Conservation (phyloP, 78 protist genomes). For the Dictyostelium capitatum region DNA sequence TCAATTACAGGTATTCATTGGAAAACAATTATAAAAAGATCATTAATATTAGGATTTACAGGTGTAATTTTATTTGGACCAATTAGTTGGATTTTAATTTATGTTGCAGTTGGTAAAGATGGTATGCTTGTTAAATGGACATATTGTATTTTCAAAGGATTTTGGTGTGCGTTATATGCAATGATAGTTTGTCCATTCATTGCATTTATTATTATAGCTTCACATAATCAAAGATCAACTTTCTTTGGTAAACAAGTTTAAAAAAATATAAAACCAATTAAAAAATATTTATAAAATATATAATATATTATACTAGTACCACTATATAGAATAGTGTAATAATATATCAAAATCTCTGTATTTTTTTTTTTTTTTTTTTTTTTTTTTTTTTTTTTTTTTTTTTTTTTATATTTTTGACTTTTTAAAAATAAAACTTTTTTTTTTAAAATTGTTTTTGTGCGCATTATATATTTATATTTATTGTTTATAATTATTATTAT, state of each 20-base stretch:
- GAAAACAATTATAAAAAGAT: conserved; percentile 25
- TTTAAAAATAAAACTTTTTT: too few species aligned
- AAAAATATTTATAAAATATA: too few species aligned
- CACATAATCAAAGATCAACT: conserved; percentile 58
- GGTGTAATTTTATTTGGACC: not conserved
- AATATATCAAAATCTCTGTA: too few species aligned
- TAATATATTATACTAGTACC: too few species aligned
- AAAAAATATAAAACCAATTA: too few species aligned
- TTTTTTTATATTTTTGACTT: too few species aligned
- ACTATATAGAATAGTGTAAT: too few species aligned
- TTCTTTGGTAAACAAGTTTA: conserved; percentile 18
- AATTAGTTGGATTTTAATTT: conserved; percentile 3
- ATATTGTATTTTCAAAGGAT: conserved; percentile 51
- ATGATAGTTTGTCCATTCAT: conserved; percentile 28
- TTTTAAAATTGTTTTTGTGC: too few species aligned
- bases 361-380: too few species aligned
- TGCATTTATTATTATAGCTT: conserved; percentile 31
- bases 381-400: too few species aligned
- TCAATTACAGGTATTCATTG: conserved; percentile 59
- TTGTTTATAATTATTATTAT: too few species aligned
- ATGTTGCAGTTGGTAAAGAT: conserved; percentile 2
- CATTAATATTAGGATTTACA: conserved; percentile 23
- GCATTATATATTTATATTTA: too few species aligned
- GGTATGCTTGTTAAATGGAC: conserved; percentile 51
- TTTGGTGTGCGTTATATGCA: conserved; percentile 34